These are phyloP conservation scores for Basipetospora sp. DNA, from an alignment of 2,329 filamentous ascomycete species.

Conservation along the genomic window DNA sequence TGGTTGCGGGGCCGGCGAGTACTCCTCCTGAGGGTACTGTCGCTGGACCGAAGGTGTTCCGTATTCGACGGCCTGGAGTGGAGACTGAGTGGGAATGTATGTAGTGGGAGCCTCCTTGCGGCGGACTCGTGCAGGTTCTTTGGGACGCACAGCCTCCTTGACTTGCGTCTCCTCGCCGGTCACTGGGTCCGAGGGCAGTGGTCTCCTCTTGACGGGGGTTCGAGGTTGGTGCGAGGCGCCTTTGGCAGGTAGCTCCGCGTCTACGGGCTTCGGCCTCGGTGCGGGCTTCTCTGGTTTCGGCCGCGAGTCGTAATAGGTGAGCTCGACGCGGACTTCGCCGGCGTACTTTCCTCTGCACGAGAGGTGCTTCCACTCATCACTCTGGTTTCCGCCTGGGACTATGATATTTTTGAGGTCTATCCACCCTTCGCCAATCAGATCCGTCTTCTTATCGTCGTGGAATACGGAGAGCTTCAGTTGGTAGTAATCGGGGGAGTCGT, in stretches of 20 bases:
- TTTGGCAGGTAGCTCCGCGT: slow-evolving; percentile 20
- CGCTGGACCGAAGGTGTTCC: slow-evolving; percentile 11
- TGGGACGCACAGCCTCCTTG: background rate
- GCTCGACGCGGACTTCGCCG: slow-evolving; percentile 83
- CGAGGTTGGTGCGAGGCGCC: slow-evolving; percentile 29
- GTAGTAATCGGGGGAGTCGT: slow-evolving; percentile 92
- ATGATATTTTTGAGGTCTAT: slow-evolving; percentile 71
- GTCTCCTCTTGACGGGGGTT: slow-evolving; percentile 63
- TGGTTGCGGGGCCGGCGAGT: slow-evolving; percentile 1
- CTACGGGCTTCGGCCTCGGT: slow-evolving; percentile 35
- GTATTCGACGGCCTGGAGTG: slow-evolving; percentile 38
- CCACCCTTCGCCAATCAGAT: slow-evolving; percentile 89
- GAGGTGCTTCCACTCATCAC: slow-evolving; percentile 79
- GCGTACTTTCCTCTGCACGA: slow-evolving; percentile 88
- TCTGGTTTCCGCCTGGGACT: slow-evolving; percentile 76
- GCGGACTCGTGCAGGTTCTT: slow-evolving; percentile 32
- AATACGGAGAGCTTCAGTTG: slow-evolving; percentile 91
- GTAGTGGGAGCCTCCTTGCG: slow-evolving; percentile 23
- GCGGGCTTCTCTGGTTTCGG: slow-evolving; percentile 61
- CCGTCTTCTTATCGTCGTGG: slow-evolving; percentile 96
- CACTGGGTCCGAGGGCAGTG: slow-evolving; percentile 66
- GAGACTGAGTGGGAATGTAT: slow-evolving; percentile 36
- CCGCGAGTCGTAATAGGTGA: slow-evolving; percentile 87
- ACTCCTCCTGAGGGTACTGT: background rate
- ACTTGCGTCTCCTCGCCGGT: slow-evolving; percentile 21